phyloP scores from a whole-genome alignment of 2,329 filamentous ascomycete genomes.

The Microsporum audouinii region DNA sequence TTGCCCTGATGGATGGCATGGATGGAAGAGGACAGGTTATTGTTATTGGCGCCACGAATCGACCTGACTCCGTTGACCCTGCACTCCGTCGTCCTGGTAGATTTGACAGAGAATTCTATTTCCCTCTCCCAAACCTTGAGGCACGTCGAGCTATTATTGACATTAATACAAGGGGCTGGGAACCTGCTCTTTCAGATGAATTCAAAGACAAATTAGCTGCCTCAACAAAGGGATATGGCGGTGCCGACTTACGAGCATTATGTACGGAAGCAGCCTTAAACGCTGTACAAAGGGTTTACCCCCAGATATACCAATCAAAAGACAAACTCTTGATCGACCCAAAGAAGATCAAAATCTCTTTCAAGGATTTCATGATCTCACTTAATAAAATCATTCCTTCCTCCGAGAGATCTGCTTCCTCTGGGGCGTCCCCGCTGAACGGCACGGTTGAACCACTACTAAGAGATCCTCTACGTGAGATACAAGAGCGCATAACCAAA shows the following conservation, averaged over 20 bases:
- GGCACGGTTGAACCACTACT: conserved; percentile 72
- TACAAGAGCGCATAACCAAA: conserved; percentile 59
- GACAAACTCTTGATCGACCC: conserved; percentile 85
- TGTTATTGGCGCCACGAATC: conserved; percentile 96
- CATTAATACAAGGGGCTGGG: conserved; percentile 93
- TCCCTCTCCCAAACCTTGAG: conserved; percentile 73
- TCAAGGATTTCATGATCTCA: conserved; percentile 94
- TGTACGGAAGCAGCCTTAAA: conserved; percentile 95
- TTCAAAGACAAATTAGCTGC: conserved; percentile 77
- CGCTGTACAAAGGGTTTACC: conserved; percentile 87
- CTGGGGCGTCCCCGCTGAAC: conserved; percentile 69
- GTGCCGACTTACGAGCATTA: conserved; percentile 83
- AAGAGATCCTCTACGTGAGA: conserved; percentile 56
- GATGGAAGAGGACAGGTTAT: conserved; percentile 97
- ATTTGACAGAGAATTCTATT: conserved; percentile 97
- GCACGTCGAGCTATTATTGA: conserved; percentile 78
- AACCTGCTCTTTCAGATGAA: conserved; percentile 55
- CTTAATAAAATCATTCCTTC: conserved; percentile 95
- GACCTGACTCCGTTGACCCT: conserved; percentile 96
- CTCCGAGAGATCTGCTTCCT: conserved; percentile 78
- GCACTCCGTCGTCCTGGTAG: conserved; percentile 93
- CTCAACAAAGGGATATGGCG: conserved; percentile 89
- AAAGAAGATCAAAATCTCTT: conserved; percentile 68
- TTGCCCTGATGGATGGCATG: conserved; percentile 96
- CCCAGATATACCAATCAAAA: conserved; percentile 85